phyloP scores from a whole-genome alignment of 1,139 yeast species.

The Lodderomyces metapsilosis region DNA sequence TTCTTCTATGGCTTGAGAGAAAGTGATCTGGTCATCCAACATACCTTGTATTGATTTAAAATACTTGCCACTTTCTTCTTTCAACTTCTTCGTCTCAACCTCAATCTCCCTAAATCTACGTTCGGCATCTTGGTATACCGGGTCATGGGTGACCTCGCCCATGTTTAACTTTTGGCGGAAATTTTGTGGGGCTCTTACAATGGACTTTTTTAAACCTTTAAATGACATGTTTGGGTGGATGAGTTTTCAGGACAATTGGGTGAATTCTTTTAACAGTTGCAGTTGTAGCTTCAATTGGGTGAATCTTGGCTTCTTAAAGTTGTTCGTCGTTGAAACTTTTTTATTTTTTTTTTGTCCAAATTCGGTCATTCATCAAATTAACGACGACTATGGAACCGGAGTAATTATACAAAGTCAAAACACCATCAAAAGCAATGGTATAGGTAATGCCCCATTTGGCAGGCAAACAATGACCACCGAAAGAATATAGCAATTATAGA shows the following conservation, averaged over 20 bases:
- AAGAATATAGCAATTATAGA: no score
- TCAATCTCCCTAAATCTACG: slow-evolving; percentile 93
- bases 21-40: slow-evolving; percentile 90
- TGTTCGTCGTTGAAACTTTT: no score
- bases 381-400: no score
- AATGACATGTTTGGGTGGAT: slow-evolving; percentile 61
- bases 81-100: slow-evolving; percentile 80
- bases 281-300: no score
- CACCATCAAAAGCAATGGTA: no score
- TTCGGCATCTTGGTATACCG: slow-evolving; percentile 93
- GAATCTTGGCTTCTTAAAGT: no score
- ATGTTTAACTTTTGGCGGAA: slow-evolving; percentile 76
- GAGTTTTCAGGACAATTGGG: neutral
- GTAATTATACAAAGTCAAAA: no score
- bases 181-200: slow-evolving; percentile 81
- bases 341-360: no score
- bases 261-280: no score
- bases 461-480: no score
- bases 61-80: slow-evolving; percentile 87
- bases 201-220: slow-evolving; percentile 87
- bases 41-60: slow-evolving; percentile 89
- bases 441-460: no score
- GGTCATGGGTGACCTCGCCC: slow-evolving; percentile 77
- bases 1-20: slow-evolving; percentile 91
- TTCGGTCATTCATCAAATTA: no score